Evolutionary conservation across 306 rosid species (phyloP).

Genomic region (Castanea crenata): DNA sequence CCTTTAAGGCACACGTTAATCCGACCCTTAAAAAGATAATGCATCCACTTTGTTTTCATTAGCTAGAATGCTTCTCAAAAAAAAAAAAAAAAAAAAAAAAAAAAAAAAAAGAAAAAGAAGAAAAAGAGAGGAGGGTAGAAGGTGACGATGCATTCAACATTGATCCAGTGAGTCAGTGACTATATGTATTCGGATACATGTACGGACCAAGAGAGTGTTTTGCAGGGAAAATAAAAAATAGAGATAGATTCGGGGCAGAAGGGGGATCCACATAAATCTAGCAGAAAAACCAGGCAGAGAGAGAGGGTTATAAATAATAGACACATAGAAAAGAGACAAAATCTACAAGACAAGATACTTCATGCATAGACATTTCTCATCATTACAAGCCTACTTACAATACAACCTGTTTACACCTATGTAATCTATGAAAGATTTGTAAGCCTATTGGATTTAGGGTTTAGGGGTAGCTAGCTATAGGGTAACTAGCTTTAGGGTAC

Average conservation of each 20-base stretch:
- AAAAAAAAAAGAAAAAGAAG: too few relatives aligned
- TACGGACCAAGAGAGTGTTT: constrained; percentile 2
- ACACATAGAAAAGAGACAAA: constrained; percentile 23
- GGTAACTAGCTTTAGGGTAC: not conserved
- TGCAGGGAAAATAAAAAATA: constrained; percentile 42
- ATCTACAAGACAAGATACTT: constrained; percentile 52
- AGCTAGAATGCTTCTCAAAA: not conserved
- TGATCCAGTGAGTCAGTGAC: not conserved
- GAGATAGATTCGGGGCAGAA: constrained; percentile 53
- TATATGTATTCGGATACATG: not conserved
- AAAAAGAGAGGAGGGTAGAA: too few relatives aligned
- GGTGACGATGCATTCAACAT: not conserved
- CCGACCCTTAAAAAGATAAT: too few relatives aligned
- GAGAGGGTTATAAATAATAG: not conserved
- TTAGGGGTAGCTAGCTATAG: not conserved
- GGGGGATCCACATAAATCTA: constrained; percentile 27
- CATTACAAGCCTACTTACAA: constrained; percentile 28
- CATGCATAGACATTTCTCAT: constrained; percentile 55
- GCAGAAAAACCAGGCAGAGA: constrained; percentile 34
- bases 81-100: too few relatives aligned
- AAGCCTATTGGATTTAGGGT: not conserved
- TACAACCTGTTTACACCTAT: constrained; percentile 14
- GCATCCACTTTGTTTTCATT: not conserved
- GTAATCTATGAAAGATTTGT: not conserved
- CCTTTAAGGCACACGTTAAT: too few relatives aligned